Percentiles rank a stretch among this genome's conserved stretches.
These are phyloP conservation scores for Exophiala dermatitidis DNA, from an alignment of 2,329 filamentous ascomycete genomes.

Conservation along the genomic window DNA sequence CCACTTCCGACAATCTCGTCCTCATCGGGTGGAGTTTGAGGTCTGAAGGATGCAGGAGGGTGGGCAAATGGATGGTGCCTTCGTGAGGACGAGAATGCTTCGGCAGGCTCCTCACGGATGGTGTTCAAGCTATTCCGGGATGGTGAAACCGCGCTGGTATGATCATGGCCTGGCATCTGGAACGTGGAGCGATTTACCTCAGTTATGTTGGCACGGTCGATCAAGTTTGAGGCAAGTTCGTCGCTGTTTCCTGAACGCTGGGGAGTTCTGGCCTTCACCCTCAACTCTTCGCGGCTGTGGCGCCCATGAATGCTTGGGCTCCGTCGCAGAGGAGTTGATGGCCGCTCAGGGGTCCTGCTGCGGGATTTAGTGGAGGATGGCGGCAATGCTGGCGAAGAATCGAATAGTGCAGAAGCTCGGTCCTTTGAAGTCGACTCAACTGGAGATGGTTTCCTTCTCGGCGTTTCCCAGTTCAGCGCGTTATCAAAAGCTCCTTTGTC, in stretches of 20 bases:
- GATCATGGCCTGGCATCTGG: slow-evolving; percentile 24
- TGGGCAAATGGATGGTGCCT: too few species aligned
- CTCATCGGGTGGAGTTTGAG: background rate
- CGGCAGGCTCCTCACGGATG: slow-evolving; percentile 41
- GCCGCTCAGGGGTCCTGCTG: slow-evolving; percentile 7
- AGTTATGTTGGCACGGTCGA: slow-evolving; percentile 14
- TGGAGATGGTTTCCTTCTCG: slow-evolving; percentile 31
- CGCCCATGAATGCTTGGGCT: slow-evolving; percentile 35
- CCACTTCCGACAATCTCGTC: background rate
- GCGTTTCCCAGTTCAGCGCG: slow-evolving; percentile 8
- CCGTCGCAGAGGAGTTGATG: slow-evolving; percentile 22
- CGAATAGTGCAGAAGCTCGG: slow-evolving; percentile 42
- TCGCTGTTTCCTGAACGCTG: slow-evolving; percentile 7
- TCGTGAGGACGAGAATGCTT: background rate
- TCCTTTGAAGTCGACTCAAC: slow-evolving; percentile 41
- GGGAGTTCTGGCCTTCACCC: slow-evolving; percentile 3
- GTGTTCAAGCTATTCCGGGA: slow-evolving; percentile 42
- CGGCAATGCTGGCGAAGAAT: slow-evolving; percentile 35
- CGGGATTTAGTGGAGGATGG: slow-evolving; percentile 6
- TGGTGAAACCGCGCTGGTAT: slow-evolving; percentile 29
- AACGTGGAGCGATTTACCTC: slow-evolving; percentile 33
- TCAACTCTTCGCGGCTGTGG: slow-evolving; percentile 25
- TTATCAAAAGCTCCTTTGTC: slow-evolving; percentile 3
- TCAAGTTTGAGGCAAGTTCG: slow-evolving; percentile 20
- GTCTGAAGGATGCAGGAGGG: too few species aligned